These are phyloP conservation scores for Wallacemonas sp. DNA, from an alignment of 208 protist species.

Conservation along the genomic window DNA sequence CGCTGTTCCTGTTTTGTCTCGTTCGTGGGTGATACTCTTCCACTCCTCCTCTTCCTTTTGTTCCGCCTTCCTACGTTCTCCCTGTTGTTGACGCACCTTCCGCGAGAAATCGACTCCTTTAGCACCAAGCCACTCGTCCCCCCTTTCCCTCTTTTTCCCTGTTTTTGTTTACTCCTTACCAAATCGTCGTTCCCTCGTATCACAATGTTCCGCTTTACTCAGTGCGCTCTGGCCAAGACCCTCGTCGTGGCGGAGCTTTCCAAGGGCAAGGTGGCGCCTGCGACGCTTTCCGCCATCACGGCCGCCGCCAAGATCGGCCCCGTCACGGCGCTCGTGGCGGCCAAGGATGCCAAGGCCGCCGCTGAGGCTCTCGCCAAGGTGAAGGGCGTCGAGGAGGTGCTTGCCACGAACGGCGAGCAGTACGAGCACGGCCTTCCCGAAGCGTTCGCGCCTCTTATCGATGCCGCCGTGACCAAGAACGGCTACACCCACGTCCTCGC, in stretches of 20 bases:
- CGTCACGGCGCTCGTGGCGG: slow-evolving; percentile 88
- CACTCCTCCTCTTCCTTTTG: background rate
- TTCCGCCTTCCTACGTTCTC: background rate
- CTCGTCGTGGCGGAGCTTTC: slow-evolving; percentile 76
- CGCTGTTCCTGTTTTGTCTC: background rate
- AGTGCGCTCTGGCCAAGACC: slow-evolving; percentile 44
- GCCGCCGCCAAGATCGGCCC: slow-evolving; percentile 78
- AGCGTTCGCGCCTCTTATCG: slow-evolving; percentile 72
- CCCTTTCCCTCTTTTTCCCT: slow-evolving; percentile 10
- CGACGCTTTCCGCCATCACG: slow-evolving; percentile 88
- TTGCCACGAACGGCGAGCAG: slow-evolving; percentile 56
- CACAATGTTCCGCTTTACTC: slow-evolving; percentile 55
- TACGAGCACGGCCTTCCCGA: slow-evolving; percentile 87
- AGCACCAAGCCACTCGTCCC: background rate
- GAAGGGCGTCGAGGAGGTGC: slow-evolving; percentile 82
- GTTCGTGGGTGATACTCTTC: background rate
- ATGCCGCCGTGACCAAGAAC: slow-evolving; percentile 46
- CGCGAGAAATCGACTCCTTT: background rate
- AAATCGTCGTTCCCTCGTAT: background rate
- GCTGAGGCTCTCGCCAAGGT: slow-evolving; percentile 62
- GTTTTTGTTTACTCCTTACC: background rate
- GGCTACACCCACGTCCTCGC: slow-evolving; percentile 94
- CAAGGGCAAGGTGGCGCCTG: slow-evolving; percentile 62
- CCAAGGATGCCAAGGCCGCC: slow-evolving; percentile 36
- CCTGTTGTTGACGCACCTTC: background rate